Percentiles rank a stretch among this genome's conserved stretches.
Evolutionary conservation across 177 flowering plant genomes (phyloP).

Genomic region (Vitis hybrid): DNA sequence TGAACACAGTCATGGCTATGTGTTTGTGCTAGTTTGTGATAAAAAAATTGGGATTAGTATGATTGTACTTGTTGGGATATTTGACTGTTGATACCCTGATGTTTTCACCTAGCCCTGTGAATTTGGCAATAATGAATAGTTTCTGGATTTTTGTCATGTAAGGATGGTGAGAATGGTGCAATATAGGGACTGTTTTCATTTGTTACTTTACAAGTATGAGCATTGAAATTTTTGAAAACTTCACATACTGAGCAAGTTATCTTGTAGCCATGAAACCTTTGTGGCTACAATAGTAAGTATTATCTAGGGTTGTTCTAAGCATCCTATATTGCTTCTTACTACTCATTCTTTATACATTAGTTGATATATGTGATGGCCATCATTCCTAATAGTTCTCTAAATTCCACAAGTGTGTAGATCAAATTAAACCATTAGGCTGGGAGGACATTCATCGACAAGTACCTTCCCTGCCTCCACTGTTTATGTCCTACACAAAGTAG

Average conservation of each 20-base stretch:
- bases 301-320: too few species aligned
- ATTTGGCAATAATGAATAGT: too few species aligned
- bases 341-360: not conserved
- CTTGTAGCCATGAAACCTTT: not conserved
- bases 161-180: not conserved
- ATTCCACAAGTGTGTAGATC: not conserved
- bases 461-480: not conserved
- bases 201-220: not conserved
- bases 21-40: too few species aligned
- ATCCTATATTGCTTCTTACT: not conserved
- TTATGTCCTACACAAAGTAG: too few species aligned
- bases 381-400: not conserved
- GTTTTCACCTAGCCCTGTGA: too few species aligned
- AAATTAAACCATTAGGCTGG: not conserved
- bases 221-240: not conserved
- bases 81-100: too few species aligned
- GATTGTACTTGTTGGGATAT: too few species aligned
- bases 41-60: too few species aligned
- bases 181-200: not conserved
- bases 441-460: not conserved
- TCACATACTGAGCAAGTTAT: not conserved
- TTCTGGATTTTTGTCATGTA: not conserved
- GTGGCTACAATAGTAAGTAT: not conserved
- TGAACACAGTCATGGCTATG: too few species aligned
- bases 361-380: not conserved